A percentile compares a stretch with the other conserved stretches of the same genome.
phyloP scores from a whole-genome alignment of 768 basidiomycete genomes.

The Hericium coralloides region DNA sequence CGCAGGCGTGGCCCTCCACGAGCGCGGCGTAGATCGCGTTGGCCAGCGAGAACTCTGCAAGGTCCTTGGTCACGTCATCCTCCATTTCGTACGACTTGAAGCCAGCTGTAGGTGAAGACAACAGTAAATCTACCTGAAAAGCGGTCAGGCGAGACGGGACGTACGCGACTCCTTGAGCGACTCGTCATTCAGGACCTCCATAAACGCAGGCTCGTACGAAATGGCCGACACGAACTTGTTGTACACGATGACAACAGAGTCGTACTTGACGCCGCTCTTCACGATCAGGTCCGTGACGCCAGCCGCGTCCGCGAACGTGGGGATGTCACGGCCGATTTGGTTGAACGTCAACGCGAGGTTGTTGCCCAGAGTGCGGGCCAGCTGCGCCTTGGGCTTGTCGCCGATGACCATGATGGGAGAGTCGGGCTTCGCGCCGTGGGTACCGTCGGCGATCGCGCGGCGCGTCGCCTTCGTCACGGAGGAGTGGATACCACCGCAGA shows the following conservation, averaged over 20 bases:
- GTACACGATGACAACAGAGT: constrained; percentile 73
- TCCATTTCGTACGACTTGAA: constrained; percentile 98
- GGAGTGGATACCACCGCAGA: constrained; percentile 99
- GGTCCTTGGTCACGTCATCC: constrained; percentile 88
- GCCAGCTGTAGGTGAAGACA: constrained; percentile 40
- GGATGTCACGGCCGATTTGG: constrained; percentile 95
- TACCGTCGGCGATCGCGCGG: constrained; percentile 49
- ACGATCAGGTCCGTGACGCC: constrained; percentile 89
- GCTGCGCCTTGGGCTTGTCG: constrained; percentile 95
- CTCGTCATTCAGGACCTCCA: constrained; percentile 77
- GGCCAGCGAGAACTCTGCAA: constrained; percentile 92
- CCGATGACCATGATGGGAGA: constrained; percentile 83
- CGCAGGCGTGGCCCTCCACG: constrained; percentile 92
- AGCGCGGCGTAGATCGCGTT: constrained; percentile 94
- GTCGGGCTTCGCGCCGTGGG: constrained; percentile 40
- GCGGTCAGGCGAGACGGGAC: constrained; percentile 22
- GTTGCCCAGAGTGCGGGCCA: constrained; percentile 51
- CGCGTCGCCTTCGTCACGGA: constrained; percentile 89
- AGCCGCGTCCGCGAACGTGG: constrained; percentile 93
- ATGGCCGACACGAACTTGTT: constrained; percentile 86
- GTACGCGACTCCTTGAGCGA: constrained; percentile 72
- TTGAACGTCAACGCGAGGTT: constrained; percentile 87
- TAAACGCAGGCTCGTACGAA: constrained; percentile 72
- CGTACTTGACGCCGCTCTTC: constrained; percentile 78
- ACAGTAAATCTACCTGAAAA: neutral